Evolutionary conservation across 2,329 filamentous ascomycete species (phyloP), one percentile per base, ranked within the genome.

Genomic region (Botrytis tulipae): DNA sequence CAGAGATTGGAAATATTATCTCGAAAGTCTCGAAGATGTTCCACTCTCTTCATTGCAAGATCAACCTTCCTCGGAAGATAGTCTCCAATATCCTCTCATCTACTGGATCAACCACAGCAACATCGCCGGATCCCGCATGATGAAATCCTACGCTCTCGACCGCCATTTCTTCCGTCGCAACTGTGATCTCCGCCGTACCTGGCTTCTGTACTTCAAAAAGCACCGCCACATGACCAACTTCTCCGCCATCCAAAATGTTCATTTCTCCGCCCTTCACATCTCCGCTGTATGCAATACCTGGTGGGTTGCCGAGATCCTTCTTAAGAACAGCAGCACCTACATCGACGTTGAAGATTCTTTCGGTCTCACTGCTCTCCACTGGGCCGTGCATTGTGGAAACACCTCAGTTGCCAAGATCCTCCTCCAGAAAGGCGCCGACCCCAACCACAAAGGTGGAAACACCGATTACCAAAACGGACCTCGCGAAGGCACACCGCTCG

Each of bases 171-270:
- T 73, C 71, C 66, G 71, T 46, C 65, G 71, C 40, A 73, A 73
- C 29, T 59, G 65, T 44, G 71, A 73, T 54, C 54, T 73, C 4
- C 71, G 71, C 40, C 54, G 66, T 8, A 70, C 71, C n/a, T 73
- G 71, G 71, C 66, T 73, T 12, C 67, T 73, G 18, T 70, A 73
- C 66, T 73, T 73, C 44, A 70, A 73, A 37, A 73, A 73, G 44
- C 71, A 73, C 44, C 71, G 71, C 66, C 66, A 70, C 71, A 62
- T 73, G 57, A 70, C 71, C 20, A 73, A 73, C n/a, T 70, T 73
- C 66, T 73, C 71, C 37, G 65, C 71, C 57, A 73, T 73, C n/a
- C 71, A 73, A 62, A 70, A 70, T 29, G 44, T 70, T 8, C 54
- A 73, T 22, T 73, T 73, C 71, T 61, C 66, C 14, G 71, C 71